A percentile compares a stretch with the other conserved stretches of the same genome.
Conservation (phyloP, 148 eudicot species). For the Chenopodium suecicum region DNA sequence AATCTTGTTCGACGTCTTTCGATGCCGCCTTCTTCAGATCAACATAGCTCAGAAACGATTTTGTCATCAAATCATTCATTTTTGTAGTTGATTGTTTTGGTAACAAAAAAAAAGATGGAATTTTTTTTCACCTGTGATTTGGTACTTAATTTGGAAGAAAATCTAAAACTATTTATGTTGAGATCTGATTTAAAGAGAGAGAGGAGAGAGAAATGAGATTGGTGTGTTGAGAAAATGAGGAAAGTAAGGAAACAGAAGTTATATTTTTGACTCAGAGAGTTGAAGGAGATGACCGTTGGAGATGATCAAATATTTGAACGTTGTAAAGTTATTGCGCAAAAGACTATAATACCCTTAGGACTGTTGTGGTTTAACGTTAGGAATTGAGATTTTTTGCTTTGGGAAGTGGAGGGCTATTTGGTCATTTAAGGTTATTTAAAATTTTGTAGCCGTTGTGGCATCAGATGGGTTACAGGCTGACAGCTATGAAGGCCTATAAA, state of each 20-base stretch:
- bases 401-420: slow-evolving; percentile 14
- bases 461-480: not conserved
- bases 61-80: slow-evolving; percentile 94
- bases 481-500: not conserved
- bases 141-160: not conserved
- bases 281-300: slow-evolving; percentile 36
- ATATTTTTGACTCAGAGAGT: slow-evolving; percentile 6
- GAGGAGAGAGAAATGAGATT: slow-evolving; percentile 7
- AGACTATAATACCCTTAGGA: not conserved
- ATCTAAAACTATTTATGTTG: slow-evolving; percentile 2
- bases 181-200: slow-evolving; percentile 20
- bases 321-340: not conserved
- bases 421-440: not conserved
- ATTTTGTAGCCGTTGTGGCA: slow-evolving; percentile 24
- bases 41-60: slow-evolving; percentile 76
- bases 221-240: not conserved
- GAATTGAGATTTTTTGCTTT: not conserved
- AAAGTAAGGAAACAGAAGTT: slow-evolving; percentile 13
- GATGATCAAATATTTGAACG: slow-evolving; percentile 12
- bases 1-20: slow-evolving; percentile 57
- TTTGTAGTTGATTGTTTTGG: not conserved
- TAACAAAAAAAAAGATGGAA: too few relatives aligned
- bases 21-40: slow-evolving; percentile 78
- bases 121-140: too few relatives aligned
- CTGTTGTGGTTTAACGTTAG: not conserved